Base-by-base conservation (phyloP, 2,329 filamentous ascomycete species). In the Phyllosticta citriasiana region DNA sequence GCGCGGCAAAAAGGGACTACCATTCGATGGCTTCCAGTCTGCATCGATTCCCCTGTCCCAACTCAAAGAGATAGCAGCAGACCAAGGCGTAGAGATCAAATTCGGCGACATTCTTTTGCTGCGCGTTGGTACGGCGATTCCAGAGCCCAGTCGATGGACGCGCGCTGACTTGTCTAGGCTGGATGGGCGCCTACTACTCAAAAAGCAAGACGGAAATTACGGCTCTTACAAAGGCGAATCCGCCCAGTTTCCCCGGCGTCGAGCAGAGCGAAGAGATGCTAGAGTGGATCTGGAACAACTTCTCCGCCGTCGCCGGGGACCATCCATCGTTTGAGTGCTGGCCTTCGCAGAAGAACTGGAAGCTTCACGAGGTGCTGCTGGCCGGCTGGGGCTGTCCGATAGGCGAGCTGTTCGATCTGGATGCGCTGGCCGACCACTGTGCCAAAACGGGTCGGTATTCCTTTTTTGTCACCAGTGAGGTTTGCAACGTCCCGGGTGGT, bases 241-340 rank as follows among this genome's bases (percentile, higher is more conserved):
- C 63, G 12, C 59, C 61, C 9, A 35, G 47, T 3, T 58, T 57
- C 25, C 19, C 66, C 0, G 64, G 64, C 4, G 60, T 65, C 0
- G 63, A 65, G 50, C 61, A 64, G 50, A 61, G 55, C 30, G 72
- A 80, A 30, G 78, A 79, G 24, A 78, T 83, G 8, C 76, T 81
- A 3, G 78, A 80, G 51, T 88, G 85, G 84, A 65, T 88, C 57
- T 86, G 87, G 76, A 83, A 88, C 66, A 80, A 82, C 58, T 88
- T 89, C 65, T 76, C 84, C 0, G 85, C 83, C 0, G 84, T 86
- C 1, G 84, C 81, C 0, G 81, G 82, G 0, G 86, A 89, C 68
- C 73, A 78, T n/a, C 80, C 79, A 27, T 77, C 79, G 0, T 87
- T 88, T 61, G 86, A 89, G 72, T 77, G 79, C 1, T 79, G 82